Conservation (phyloP, 495 filamentous ascomycete species). For the Penicillium diatomitis region DNA sequence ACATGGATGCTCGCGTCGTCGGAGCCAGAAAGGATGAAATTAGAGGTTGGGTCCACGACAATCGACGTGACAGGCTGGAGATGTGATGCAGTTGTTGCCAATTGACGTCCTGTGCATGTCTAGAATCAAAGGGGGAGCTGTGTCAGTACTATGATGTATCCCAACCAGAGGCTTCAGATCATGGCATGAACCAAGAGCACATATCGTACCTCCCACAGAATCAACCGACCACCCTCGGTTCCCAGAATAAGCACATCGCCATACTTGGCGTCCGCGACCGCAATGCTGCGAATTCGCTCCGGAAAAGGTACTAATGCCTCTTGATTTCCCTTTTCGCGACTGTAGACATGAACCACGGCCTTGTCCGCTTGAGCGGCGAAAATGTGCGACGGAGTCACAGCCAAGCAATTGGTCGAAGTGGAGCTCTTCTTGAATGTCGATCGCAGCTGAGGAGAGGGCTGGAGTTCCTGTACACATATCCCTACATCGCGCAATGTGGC, state of each 20-base stretch:
- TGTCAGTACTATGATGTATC: slow-evolving; percentile 2
- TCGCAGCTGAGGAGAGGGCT: slow-evolving; percentile 60
- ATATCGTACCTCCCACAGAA: slow-evolving; percentile 79
- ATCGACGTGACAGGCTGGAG: slow-evolving; percentile 76
- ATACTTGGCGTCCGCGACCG: slow-evolving; percentile 47
- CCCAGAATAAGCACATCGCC: slow-evolving; percentile 70
- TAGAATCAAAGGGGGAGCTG: slow-evolving; percentile 23
- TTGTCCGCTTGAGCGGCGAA: slow-evolving; percentile 88
- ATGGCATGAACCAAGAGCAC: not conserved
- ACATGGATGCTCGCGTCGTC: slow-evolving; percentile 82
- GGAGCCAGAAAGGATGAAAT: slow-evolving; percentile 79
- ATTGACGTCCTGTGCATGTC: slow-evolving; percentile 77
- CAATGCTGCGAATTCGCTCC: slow-evolving; percentile 70
- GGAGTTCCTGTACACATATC: slow-evolving; percentile 75
- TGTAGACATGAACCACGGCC: slow-evolving; percentile 86
- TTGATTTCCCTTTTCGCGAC: slow-evolving; percentile 69
- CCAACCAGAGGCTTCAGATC: not conserved
- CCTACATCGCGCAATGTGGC: slow-evolving; percentile 66
- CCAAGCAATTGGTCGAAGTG: slow-evolving; percentile 65
- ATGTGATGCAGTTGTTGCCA: slow-evolving; percentile 81
- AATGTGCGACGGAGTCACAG: slow-evolving; percentile 72
- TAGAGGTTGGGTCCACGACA: slow-evolving; percentile 58
- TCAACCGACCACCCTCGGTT: slow-evolving; percentile 76
- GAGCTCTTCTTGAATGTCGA: slow-evolving; percentile 89
- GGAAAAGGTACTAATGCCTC: slow-evolving; percentile 80